These are phyloP conservation scores for Phytopythium cucurbitacearum DNA, from an alignment of 352 stramenopile genomes.

Conservation along the genomic window DNA sequence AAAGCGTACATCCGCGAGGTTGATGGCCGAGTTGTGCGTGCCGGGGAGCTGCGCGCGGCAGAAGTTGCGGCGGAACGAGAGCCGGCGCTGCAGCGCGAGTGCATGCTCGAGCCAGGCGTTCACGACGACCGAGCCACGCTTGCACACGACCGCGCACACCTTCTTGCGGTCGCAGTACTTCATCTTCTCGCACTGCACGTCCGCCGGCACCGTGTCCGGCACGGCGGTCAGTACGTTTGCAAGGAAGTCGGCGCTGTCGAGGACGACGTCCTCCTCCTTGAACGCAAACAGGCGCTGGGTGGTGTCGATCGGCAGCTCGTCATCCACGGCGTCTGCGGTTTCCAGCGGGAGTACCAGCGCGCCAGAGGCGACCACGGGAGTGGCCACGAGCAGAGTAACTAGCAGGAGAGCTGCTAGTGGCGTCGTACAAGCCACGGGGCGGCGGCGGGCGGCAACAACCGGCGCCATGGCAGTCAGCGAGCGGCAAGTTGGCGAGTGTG, in stretches of 20 bases:
- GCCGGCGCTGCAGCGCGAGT: slow-evolving; percentile 35
- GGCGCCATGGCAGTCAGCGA: background rate
- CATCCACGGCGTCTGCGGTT: background rate
- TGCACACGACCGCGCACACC: slow-evolving; percentile 53
- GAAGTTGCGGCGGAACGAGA: slow-evolving; percentile 45
- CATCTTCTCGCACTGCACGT: slow-evolving; percentile 44
- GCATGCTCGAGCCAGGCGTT: slow-evolving; percentile 28
- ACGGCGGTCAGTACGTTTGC: slow-evolving; percentile 27
- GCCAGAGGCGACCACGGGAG: background rate
- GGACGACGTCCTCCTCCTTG: background rate
- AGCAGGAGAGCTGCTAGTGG: background rate
- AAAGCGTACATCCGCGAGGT: slow-evolving; percentile 32
- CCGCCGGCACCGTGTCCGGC: slow-evolving; percentile 61
- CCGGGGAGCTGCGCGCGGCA: slow-evolving; percentile 51
- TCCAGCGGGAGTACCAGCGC: background rate
- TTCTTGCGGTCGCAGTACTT: slow-evolving; percentile 43
- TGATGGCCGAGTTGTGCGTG: slow-evolving; percentile 67
- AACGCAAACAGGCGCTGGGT: slow-evolving; percentile 2
- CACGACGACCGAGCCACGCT: slow-evolving; percentile 38
- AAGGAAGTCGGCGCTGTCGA: slow-evolving; percentile 27
- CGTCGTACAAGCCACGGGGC: background rate
- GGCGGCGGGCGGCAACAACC: background rate
- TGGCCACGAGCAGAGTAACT: background rate
- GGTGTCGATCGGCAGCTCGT: background rate
- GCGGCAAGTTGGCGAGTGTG: too few species aligned